These are phyloP conservation scores for Stenocarpella maydis DNA, from an alignment of 2,329 filamentous ascomycete species.

Conservation along the genomic window DNA sequence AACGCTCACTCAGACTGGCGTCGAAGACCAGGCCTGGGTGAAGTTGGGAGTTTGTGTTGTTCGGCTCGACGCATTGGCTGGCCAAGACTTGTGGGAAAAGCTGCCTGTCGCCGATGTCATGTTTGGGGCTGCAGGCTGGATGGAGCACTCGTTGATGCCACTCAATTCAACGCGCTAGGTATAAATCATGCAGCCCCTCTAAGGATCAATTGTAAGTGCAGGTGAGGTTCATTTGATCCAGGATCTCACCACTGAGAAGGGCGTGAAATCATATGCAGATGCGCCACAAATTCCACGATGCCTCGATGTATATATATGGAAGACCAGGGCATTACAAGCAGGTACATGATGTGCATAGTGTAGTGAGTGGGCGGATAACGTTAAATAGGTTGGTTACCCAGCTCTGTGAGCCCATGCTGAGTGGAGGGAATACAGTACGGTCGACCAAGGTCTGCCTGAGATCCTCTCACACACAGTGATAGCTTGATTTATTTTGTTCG, in stretches of 20 bases:
- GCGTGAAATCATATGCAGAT: not conserved
- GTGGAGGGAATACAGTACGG: too few species aligned
- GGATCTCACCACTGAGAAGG: not conserved
- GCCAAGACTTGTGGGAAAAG: not conserved
- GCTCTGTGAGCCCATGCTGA: too few species aligned
- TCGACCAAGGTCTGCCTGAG: too few species aligned
- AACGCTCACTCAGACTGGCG: not conserved
- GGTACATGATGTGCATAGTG: too few species aligned
- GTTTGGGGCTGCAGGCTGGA: not conserved
- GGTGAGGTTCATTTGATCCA: not conserved
- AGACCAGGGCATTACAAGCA: too few species aligned
- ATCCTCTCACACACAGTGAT: too few species aligned
- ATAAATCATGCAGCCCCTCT: not conserved
- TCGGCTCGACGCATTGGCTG: too few species aligned
- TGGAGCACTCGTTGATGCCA: not conserved
- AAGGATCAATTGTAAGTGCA: not conserved
- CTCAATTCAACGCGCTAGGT: not conserved
- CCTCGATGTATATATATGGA: too few species aligned
- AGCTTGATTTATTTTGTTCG: too few species aligned
- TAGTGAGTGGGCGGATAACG: too few species aligned
- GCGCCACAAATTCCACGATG: too few species aligned
- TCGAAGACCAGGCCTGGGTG: not conserved
- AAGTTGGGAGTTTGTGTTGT: not conserved
- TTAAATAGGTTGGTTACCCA: too few species aligned
- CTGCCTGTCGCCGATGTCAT: not conserved